Conservation (phyloP, 495 filamentous ascomycete genomes). For the Cercophora newfieldiana region DNA sequence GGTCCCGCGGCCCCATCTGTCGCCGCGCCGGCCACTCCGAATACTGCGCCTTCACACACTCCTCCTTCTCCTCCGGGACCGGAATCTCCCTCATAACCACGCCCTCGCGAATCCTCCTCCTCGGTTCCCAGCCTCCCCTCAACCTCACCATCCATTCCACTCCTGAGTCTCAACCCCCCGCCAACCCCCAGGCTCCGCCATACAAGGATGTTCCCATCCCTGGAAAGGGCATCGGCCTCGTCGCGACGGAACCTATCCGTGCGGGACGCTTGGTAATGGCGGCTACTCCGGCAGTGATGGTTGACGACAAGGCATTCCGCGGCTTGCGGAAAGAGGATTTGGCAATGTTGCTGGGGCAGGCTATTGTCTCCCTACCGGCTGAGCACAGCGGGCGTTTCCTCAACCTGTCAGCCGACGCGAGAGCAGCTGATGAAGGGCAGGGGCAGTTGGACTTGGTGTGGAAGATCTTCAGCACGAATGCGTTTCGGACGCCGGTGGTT, state of each 20-base stretch:
- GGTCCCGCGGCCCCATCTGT: conserved; percentile 17
- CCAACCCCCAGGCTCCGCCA: not conserved
- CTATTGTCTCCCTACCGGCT: conserved; percentile 27
- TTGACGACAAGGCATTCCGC: conserved; percentile 33
- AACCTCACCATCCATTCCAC: not conserved
- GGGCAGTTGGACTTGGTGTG: conserved; percentile 25
- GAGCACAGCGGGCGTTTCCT: conserved; percentile 25
- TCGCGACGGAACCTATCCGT: conserved; percentile 31
- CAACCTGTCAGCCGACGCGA: conserved; percentile 20
- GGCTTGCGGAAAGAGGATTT: conserved; percentile 23
- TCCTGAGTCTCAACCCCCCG: not conserved
- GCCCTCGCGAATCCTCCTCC: conserved; percentile 14
- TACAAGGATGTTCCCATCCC: conserved; percentile 30
- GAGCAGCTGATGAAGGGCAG: conserved; percentile 15
- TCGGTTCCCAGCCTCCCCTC: conserved; percentile 18
- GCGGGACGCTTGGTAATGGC: conserved; percentile 33
- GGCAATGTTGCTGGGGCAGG: conserved; percentile 28
- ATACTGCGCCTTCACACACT: conserved; percentile 33
- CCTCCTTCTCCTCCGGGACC: conserved; percentile 29
- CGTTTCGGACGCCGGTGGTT: conserved; percentile 29
- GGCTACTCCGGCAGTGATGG: conserved; percentile 33
- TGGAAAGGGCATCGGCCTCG: conserved; percentile 36
- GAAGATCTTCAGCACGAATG: conserved; percentile 37
- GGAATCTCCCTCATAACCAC: conserved; percentile 41
- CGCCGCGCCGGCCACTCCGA: conserved; percentile 21